These are phyloP conservation scores for Colletotrichum viniferum DNA, from an alignment of 2,329 filamentous ascomycete genomes.

Conservation along the genomic window DNA sequence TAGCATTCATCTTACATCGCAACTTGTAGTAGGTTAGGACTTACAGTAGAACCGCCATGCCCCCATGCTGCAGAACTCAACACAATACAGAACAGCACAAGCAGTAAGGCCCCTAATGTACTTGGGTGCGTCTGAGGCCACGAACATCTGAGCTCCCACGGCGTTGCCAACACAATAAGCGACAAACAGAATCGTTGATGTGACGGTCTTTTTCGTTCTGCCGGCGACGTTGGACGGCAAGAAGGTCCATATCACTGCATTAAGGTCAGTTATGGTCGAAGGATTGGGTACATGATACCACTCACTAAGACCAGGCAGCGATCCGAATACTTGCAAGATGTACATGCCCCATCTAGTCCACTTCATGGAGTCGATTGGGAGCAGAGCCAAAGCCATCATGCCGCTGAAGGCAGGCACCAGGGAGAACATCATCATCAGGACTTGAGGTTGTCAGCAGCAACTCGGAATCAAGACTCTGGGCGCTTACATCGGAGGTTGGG, in stretches of 20 bases:
- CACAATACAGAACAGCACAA: constrained; percentile 27
- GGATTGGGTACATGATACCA: background rate
- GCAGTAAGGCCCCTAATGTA: constrained; percentile 25
- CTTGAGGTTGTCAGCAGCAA: background rate
- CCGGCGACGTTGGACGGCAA: constrained; percentile 42
- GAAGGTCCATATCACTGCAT: constrained; percentile 34
- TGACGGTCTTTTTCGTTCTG: constrained; percentile 36
- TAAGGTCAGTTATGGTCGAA: too few relatives aligned
- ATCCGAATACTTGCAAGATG: constrained; percentile 30
- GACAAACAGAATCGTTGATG: constrained; percentile 26
- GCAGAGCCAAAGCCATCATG: constrained; percentile 33
- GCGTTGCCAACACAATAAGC: constrained; percentile 28
- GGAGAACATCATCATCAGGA: constrained; percentile 32
- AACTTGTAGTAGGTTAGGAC: background rate
- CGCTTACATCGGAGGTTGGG: constrained; percentile 32
- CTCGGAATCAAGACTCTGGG: accelerated
- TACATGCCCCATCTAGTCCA: constrained; percentile 38
- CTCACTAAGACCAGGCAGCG: constrained; percentile 29
- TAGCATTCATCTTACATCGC: background rate
- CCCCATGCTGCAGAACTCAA: constrained; percentile 28
- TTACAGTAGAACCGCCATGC: constrained; percentile 31
- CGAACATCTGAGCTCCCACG: constrained; percentile 23
- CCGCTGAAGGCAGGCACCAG: constrained; percentile 32
- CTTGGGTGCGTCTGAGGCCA: constrained; percentile 19
- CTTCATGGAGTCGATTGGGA: constrained; percentile 27